A percentile compares a stretch with the other conserved stretches of the same genome.
Conservation (phyloP, 164 flowering plant genomes). For the Piper betle region DNA sequence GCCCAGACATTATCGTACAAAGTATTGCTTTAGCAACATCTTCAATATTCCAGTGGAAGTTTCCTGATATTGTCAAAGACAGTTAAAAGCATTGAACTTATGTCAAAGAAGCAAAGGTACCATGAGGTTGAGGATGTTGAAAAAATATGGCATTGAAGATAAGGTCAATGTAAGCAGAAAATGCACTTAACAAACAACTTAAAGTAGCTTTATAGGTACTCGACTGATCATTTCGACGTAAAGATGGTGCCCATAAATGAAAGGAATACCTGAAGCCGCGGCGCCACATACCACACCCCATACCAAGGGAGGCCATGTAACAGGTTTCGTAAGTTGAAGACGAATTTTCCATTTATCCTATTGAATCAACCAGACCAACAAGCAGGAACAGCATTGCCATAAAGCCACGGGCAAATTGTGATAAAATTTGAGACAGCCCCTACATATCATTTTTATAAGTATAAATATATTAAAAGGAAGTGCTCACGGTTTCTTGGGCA, state of each 20-base stretch:
- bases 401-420: not conserved
- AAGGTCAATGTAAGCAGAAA: not conserved
- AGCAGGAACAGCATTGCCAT: not conserved
- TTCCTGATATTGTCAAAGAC: conserved; percentile 36
- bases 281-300: conserved; percentile 99
- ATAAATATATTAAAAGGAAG: not conserved
- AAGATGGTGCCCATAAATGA: too few relatives aligned
- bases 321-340: conserved; percentile 90
- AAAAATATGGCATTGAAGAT: too few relatives aligned
- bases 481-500: conserved; percentile 62
- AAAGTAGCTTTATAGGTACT: too few relatives aligned
- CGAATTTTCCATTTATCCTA: conserved; percentile 96
- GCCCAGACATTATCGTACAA: conserved; percentile 94
- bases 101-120: too few relatives aligned
- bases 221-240: too few relatives aligned
- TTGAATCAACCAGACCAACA: not conserved
- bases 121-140: too few relatives aligned
- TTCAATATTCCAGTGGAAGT: conserved; percentile 84
- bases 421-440: not conserved
- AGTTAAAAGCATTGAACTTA: not conserved
- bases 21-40: conserved; percentile 83
- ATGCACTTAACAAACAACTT: too few relatives aligned
- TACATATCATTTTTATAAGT: too few relatives aligned
- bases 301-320: conserved; percentile 96
- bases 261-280: conserved; percentile 81